Conservation (phyloP, 108 stramenopile species). For the Skeletonema marinoi region DNA sequence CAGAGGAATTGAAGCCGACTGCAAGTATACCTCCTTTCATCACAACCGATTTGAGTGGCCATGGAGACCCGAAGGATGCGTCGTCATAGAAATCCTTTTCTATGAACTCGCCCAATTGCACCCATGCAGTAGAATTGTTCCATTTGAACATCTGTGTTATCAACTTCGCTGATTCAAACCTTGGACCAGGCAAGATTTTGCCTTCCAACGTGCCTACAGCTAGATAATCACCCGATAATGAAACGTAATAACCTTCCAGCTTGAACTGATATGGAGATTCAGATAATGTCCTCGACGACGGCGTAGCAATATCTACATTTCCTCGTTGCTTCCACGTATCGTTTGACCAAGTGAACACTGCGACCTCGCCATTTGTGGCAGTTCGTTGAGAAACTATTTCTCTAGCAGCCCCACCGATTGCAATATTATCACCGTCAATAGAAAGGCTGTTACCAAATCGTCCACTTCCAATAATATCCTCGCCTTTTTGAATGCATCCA, state of each 20-base stretch:
- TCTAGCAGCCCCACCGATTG: neutral
- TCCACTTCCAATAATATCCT: constrained; percentile 2
- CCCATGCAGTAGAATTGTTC: neutral
- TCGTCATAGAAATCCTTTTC: too few species aligned
- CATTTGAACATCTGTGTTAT: neutral
- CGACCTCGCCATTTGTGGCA: neutral
- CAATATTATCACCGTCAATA: neutral
- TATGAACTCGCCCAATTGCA: too few species aligned
- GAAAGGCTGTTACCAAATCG: constrained; percentile 1
- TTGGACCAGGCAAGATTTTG: neutral
- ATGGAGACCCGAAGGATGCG: too few species aligned
- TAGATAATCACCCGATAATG: neutral
- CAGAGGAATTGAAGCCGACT: too few species aligned
- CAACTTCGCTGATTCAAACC: neutral
- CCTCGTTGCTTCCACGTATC: neutral
- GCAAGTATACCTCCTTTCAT: too few species aligned
- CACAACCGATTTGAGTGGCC: too few species aligned
- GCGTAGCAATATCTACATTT: neutral
- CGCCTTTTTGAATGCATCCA: constrained; percentile 12
- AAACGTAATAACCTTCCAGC: neutral
- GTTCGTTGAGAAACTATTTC: too few species aligned
- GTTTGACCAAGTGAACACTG: neutral
- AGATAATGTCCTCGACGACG: neutral
- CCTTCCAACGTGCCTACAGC: neutral
- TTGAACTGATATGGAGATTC: neutral